These are phyloP conservation scores for Sarocladium strictum DNA, from an alignment of 2,329 filamentous ascomycete genomes.

Conservation along the genomic window DNA sequence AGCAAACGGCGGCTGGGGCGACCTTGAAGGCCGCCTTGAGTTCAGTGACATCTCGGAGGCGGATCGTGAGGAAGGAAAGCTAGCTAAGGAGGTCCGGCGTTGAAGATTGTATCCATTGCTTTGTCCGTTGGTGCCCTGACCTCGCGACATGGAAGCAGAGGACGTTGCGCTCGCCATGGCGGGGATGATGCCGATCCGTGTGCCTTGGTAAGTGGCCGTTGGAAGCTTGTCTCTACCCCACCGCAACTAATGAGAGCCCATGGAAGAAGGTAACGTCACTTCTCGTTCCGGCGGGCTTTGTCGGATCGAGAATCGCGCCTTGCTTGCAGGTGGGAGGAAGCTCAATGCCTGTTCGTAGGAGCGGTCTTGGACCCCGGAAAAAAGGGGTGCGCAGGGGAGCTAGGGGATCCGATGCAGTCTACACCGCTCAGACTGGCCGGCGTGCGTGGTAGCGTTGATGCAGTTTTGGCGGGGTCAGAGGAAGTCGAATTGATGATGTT, in stretches of 20 bases:
- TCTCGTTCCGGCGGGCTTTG: not conserved
- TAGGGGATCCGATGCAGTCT: not conserved
- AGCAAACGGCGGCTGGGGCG: slow-evolving; percentile 45
- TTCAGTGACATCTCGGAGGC: slow-evolving; percentile 51
- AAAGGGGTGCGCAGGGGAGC: slow-evolving; percentile 4
- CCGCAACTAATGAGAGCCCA: not conserved
- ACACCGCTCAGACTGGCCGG: not conserved
- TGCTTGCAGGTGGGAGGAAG: not conserved
- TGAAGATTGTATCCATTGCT: slow-evolving; percentile 25
- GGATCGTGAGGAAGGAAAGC: slow-evolving; percentile 55
- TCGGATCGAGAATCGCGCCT: not conserved
- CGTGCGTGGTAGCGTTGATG: not conserved
- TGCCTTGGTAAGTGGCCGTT: not conserved
- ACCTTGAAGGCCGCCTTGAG: slow-evolving; percentile 44
- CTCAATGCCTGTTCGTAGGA: not conserved
- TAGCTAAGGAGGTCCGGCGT: slow-evolving; percentile 54
- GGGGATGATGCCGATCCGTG: slow-evolving; percentile 17
- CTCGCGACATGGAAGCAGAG: slow-evolving; percentile 37
- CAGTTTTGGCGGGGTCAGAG: not conserved
- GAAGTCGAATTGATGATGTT: not conserved
- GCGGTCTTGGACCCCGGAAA: not conserved
- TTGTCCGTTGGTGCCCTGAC: slow-evolving; percentile 22
- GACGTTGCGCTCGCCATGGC: slow-evolving; percentile 31
- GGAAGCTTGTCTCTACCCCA: slow-evolving; percentile 7
- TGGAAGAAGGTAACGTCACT: slow-evolving; percentile 2